Percentiles rank a stretch among this genome's conserved stretches.
Conservation (phyloP, 176 grass and related monocot genomes). For the Raddia guianensis region DNA sequence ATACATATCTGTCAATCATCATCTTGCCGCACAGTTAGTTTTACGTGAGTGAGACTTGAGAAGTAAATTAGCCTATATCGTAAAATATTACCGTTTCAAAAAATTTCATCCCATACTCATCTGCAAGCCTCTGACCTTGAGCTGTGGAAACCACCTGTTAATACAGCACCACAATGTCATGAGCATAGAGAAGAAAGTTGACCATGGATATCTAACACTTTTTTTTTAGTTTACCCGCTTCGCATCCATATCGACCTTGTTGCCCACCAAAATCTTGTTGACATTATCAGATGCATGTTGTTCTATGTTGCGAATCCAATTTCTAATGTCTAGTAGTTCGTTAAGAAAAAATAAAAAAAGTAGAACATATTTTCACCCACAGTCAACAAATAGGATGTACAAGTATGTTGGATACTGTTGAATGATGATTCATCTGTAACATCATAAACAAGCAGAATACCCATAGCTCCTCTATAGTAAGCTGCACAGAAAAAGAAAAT, state of each 20-base stretch:
- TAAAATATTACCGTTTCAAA: constrained; percentile 77
- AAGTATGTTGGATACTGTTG: constrained; percentile 70
- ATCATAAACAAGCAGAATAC: constrained; percentile 93
- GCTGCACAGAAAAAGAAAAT: constrained; percentile 45
- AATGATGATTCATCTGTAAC: constrained; percentile 94
- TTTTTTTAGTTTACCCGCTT: constrained; percentile 62
- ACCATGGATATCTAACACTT: neutral
- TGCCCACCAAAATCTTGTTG: constrained; percentile 92
- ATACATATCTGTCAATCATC: neutral
- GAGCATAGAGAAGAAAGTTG: constrained; percentile 7
- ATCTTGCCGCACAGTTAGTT: constrained; percentile 16
- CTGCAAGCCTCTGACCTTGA: constrained; percentile 81
- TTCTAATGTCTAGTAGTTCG: constrained; percentile 73
- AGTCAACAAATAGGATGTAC: constrained; percentile 25
- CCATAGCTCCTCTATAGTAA: constrained; percentile 95
- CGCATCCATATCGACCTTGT: constrained; percentile 94
- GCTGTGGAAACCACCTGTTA: constrained; percentile 77
- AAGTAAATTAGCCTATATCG: constrained; percentile 24
- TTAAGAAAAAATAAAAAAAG: constrained; percentile 37
- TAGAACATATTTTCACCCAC: neutral
- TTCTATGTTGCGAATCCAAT: constrained; percentile 95
- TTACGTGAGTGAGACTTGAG: neutral
- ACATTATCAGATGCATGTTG: constrained; percentile 95
- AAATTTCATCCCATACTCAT: constrained; percentile 91
- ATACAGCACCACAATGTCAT: neutral